These are phyloP conservation scores for Boletus rufocinnamomeus DNA, from an alignment of 768 basidiomycete genomes.

Conservation along the genomic window DNA sequence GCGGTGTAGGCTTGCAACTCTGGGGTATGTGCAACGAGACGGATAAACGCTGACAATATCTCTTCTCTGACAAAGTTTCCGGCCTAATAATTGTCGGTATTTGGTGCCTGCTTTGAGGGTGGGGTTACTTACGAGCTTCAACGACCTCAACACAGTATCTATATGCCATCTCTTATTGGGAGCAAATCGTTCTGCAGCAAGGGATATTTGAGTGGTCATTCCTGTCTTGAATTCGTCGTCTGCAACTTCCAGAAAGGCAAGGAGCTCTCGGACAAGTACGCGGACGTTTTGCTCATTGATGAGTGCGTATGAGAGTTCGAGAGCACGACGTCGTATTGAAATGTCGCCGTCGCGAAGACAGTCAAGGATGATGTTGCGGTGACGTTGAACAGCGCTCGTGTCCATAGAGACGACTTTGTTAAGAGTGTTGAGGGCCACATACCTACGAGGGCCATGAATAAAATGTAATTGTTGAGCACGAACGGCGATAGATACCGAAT, in stretches of 20 bases:
- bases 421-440: constrained; percentile 96
- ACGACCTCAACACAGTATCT: constrained; percentile 89
- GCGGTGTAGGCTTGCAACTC: constrained; percentile 96
- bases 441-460: constrained; percentile 49
- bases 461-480: background rate
- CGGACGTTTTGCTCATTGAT: constrained; percentile 95
- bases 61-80: constrained; percentile 98
- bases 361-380: constrained; percentile 98
- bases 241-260: constrained; percentile 96
- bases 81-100: constrained; percentile 53
- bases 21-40: constrained; percentile 94
- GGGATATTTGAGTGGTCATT: constrained; percentile 95
- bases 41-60: constrained; percentile 91
- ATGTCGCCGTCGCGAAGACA: constrained; percentile 99
- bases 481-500: constrained; percentile 69
- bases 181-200: constrained; percentile 95
- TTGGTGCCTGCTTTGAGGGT: background rate
- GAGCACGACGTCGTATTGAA: constrained; percentile 93
- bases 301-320: constrained; percentile 95
- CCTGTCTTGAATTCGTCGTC: constrained; percentile 99
- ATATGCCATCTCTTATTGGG: constrained; percentile 99
- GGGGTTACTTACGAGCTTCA: constrained; percentile 74
- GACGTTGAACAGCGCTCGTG: constrained; percentile 96
- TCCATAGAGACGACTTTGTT: constrained; percentile 99
- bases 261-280: constrained; percentile 85